Conservation (phyloP, 1,284 basidiomycete genomes). For the Pseudozyma sp. region DNA sequence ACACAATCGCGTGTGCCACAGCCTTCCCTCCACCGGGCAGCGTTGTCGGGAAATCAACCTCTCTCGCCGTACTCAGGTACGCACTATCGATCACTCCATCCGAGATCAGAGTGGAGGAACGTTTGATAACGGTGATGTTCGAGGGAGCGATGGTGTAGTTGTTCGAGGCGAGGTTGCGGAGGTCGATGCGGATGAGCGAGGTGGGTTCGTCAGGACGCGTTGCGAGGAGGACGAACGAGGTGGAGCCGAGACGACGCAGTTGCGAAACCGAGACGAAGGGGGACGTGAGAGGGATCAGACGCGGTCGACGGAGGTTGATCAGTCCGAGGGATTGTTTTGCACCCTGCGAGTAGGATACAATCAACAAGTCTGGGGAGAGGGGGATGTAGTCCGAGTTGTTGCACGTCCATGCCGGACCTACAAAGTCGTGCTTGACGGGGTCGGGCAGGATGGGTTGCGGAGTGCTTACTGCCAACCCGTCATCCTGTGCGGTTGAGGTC, state of each 20-base stretch:
- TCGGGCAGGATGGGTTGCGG: constrained; percentile 70
- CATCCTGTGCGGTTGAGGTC: background rate
- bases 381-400: constrained; percentile 64
- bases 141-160: constrained; percentile 11
- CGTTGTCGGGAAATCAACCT: constrained; percentile 60
- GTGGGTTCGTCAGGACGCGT: constrained; percentile 31
- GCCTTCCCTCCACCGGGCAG: constrained; percentile 48
- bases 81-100: constrained; percentile 38
- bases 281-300: constrained; percentile 32
- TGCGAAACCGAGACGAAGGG: constrained; percentile 44
- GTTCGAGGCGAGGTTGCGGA: constrained; percentile 24
- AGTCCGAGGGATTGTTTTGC: constrained; percentile 37
- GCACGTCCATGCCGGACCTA: constrained; percentile 74
- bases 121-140: constrained; percentile 47
- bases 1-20: constrained; percentile 73
- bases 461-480: background rate
- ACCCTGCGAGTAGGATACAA: constrained; percentile 35
- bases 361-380: constrained; percentile 42
- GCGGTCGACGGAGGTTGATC: constrained; percentile 42
- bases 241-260: constrained; percentile 28
- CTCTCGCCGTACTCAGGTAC: constrained; percentile 35
- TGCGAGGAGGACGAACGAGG: constrained; percentile 43
- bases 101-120: constrained; percentile 33
- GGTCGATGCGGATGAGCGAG: constrained; percentile 41
- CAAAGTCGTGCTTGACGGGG: constrained; percentile 75